phyloP scores from a whole-genome alignment of 2,329 filamentous ascomycete species.

The Botrytis aclada region DNA sequence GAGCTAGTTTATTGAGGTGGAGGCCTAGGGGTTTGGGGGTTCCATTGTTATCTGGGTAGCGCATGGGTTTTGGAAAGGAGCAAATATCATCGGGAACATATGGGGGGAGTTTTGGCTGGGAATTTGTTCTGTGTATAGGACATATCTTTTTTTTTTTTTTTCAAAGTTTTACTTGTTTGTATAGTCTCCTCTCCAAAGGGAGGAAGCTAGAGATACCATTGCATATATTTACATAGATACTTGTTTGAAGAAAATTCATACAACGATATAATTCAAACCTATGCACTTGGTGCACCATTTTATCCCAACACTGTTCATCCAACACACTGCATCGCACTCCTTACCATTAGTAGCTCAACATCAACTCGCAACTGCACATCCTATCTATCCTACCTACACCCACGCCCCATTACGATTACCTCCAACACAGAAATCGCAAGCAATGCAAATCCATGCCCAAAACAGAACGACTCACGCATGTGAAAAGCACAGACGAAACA shows the following conservation, averaged over 20 bases:
- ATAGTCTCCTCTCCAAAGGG: too few species aligned
- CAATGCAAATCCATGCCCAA: neutral
- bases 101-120: neutral
- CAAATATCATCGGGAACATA: neutral
- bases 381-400: neutral
- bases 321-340: neutral
- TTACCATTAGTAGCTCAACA: neutral
- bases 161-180: neutral
- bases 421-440: neutral
- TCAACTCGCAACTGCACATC: neutral
- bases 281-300: neutral
- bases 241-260: neutral
- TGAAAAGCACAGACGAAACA: neutral
- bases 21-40: slow-evolving; percentile 9
- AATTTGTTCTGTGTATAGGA: neutral
- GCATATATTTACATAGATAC: neutral
- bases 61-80: neutral
- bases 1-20: slow-evolving; percentile 8
- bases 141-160: neutral
- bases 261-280: neutral
- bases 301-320: neutral
- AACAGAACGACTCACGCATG: neutral
- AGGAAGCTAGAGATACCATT: neutral
- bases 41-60: slow-evolving; percentile 10
- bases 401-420: neutral